These are phyloP conservation scores for Suhomyces guaymorum DNA, from an alignment of 1,139 yeast genomes.

Conservation along the genomic window DNA sequence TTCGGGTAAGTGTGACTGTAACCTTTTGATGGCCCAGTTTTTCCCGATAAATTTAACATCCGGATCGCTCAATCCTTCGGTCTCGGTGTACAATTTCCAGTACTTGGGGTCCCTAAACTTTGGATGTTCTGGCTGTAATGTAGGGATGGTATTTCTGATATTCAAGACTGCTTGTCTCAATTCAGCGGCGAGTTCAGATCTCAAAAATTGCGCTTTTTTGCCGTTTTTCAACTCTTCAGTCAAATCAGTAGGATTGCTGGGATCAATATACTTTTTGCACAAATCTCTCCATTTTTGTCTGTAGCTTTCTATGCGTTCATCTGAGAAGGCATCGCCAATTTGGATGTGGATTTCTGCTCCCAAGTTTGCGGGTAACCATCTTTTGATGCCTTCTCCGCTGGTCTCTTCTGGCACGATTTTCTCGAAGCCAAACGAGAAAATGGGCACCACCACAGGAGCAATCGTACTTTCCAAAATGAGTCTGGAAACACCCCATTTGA, in stretches of 20 bases:
- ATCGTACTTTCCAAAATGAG: conserved; percentile 76
- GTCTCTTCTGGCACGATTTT: conserved; percentile 80
- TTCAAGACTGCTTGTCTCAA: conserved; percentile 64
- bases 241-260: conserved; percentile 55
- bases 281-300: conserved; percentile 69
- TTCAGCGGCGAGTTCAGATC: conserved; percentile 71
- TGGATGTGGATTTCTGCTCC: conserved; percentile 70
- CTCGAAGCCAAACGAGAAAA: conserved; percentile 84
- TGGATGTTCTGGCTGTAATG: conserved; percentile 50
- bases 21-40: conserved; percentile 76
- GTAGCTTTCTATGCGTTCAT: conserved; percentile 55
- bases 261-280: conserved; percentile 54
- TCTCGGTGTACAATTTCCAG: conserved; percentile 66
- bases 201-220: conserved; percentile 56
- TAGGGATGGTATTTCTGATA: conserved; percentile 53
- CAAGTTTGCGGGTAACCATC: conserved; percentile 63
- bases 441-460: conserved; percentile 88
- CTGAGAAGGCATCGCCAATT: conserved; percentile 73
- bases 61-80: conserved; percentile 69
- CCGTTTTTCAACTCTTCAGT: conserved; percentile 65
- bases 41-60: conserved; percentile 69
- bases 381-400: conserved; percentile 52
- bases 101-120: conserved; percentile 66
- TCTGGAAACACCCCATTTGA: conserved; percentile 94
- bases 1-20: conserved; percentile 58